These are phyloP conservation scores for Rhodotorula diobovata DNA, from an alignment of 768 basidiomycete genomes.

Conservation along the genomic window DNA sequence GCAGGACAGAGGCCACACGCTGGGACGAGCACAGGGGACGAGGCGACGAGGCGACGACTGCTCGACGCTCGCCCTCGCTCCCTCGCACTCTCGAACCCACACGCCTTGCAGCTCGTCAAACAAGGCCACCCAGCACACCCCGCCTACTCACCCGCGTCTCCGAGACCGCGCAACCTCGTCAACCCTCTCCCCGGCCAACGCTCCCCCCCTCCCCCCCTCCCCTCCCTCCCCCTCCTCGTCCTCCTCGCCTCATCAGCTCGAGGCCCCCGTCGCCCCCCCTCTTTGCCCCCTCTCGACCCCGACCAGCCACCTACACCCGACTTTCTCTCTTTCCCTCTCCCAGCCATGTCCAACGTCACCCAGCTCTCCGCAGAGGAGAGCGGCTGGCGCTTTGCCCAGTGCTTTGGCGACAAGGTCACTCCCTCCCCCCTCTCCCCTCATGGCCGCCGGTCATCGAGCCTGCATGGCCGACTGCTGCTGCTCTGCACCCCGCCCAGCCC, in stretches of 20 bases:
- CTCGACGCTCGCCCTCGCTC: too few relatives aligned
- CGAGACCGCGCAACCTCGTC: background rate
- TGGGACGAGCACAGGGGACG: too few relatives aligned
- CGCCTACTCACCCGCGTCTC: background rate
- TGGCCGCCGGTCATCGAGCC: background rate
- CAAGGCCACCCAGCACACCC: too few relatives aligned
- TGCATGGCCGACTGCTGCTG: background rate
- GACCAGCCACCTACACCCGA: background rate
- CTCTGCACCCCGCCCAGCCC: too few relatives aligned
- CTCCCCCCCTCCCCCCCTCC: background rate
- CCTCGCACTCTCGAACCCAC: too few relatives aligned
- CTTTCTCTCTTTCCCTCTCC: background rate
- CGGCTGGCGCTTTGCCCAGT: slow-evolving; percentile 98
- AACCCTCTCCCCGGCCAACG: background rate
- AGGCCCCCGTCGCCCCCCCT: background rate
- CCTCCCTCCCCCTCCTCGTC: background rate
- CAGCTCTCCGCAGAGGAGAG: slow-evolving; percentile 35
- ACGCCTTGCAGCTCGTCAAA: too few relatives aligned
- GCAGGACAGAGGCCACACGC: too few relatives aligned
- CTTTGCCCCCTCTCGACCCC: background rate
- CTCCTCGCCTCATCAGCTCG: background rate
- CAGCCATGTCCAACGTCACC: slow-evolving; percentile 5
- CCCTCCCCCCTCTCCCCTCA: background rate
- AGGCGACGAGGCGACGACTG: too few relatives aligned
- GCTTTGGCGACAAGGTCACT: slow-evolving; percentile 92